These are phyloP conservation scores for Tulasnella sp. DNA, from an alignment of 768 basidiomycete genomes.

Conservation along the genomic window DNA sequence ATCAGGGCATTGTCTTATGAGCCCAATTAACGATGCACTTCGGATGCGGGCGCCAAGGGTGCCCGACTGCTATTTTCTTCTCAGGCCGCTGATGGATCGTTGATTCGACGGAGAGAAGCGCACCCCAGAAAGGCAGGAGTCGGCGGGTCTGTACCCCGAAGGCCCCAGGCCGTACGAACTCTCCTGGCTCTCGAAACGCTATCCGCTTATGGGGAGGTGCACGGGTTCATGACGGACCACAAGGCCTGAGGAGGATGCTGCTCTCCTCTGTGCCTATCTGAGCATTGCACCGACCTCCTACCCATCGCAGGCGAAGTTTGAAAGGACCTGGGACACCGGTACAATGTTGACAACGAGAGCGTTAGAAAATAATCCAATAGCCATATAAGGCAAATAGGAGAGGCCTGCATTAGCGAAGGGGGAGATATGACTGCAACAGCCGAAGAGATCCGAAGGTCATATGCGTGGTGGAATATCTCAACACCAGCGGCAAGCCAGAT, in stretches of 20 bases:
- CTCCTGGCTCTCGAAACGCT: neutral
- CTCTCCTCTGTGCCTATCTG: neutral
- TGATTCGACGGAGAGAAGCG: neutral
- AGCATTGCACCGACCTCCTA: neutral
- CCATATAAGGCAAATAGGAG: neutral
- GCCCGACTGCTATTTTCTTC: neutral
- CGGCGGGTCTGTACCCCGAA: constrained; percentile 1
- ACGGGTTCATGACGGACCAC: neutral
- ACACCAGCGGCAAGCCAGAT: neutral
- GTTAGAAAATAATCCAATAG: neutral
- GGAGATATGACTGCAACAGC: neutral
- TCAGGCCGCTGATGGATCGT: neutral
- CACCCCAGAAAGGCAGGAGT: neutral
- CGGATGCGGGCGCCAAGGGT: neutral
- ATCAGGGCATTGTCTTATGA: neutral
- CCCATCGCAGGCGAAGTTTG: neutral
- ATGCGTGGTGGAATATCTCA: neutral
- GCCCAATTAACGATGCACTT: neutral
- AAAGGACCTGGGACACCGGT: neutral
- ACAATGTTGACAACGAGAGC: neutral
- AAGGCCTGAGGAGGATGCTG: neutral
- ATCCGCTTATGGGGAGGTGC: neutral
- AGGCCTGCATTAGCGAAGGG: neutral
- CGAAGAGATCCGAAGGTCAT: neutral
- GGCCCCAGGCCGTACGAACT: constrained; percentile 11